Base-by-base conservation (phyloP, 768 basidiomycete species). In the Rossbeevera mucosa region DNA sequence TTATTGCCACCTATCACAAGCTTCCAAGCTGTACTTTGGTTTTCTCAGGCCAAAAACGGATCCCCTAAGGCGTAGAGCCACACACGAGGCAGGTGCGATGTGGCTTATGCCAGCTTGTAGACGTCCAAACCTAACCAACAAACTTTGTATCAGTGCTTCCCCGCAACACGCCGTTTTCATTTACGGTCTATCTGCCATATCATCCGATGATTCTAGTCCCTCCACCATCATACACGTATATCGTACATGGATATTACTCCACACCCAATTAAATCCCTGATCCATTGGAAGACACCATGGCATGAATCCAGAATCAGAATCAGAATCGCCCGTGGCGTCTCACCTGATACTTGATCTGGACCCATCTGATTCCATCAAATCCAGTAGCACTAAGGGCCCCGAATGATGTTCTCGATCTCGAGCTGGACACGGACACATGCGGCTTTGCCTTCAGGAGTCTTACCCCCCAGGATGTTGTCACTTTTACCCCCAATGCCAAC, bases 371-470 rank as follows among this genome's bases (percentile, higher is more conserved):
- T 7, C 12, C 11, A 43, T 44, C 48, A 38, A 59, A 38, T 9
- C 60, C 55, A 44, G 42, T 51, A 46, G 58, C 46, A 51, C 52
- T 54, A 59, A 56, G 51, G 41, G 28, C 59, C 60, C 50, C 50
- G 67, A 70, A 83, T 73, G 54, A 86, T 81, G 46, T 77, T 72
- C 71, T 89, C 87, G 38, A 89, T 74, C 64, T 84, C 81, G 28
- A 86, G 71, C 65, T 81, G 75, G 22, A 85, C 76, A 11, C 88
- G 75, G 2, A 80, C 75, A 1, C 85, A 80, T 18, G 84, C 81
- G 4, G 85, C 82, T 21, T 70, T 78, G 14, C 83, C 85, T 56
- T 83, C 85, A 7, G 80, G 70, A n/a, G 74, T 72, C 41, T 71
- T 61, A 0, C 85, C 86, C 4, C 87, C 87, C 29, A 89, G 76